A percentile compares a stretch with the other conserved stretches of the same genome.
Conservation (phyloP, 345 rosid genomes). For the Linum tenue region DNA sequence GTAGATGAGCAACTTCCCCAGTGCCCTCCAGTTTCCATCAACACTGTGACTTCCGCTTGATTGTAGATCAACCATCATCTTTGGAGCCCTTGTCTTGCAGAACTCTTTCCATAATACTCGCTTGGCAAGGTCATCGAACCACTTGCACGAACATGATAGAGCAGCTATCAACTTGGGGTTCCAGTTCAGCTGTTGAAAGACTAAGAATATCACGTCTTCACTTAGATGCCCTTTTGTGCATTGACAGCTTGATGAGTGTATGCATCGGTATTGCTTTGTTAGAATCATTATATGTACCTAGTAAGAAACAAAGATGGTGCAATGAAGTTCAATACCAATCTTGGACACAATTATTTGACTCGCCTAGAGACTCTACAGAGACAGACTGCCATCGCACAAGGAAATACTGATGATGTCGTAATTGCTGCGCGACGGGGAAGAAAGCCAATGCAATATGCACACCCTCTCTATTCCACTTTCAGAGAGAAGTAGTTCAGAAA, state of each 20-base stretch:
- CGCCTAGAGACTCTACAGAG: background rate
- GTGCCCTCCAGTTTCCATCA: slow-evolving; percentile 98
- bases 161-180: slow-evolving; percentile 82
- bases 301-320: background rate
- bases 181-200: slow-evolving; percentile 84
- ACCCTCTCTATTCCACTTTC: background rate
- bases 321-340: background rate
- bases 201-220: slow-evolving; percentile 74
- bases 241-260: slow-evolving; percentile 87
- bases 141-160: slow-evolving; percentile 72
- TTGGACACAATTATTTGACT: background rate
- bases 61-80: slow-evolving; percentile 84
- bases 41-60: slow-evolving; percentile 87
- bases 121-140: slow-evolving; percentile 97
- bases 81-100: slow-evolving; percentile 81
- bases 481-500: background rate
- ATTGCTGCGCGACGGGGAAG: too few species aligned
- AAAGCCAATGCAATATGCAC: background rate
- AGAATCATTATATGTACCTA: slow-evolving; percentile 37
- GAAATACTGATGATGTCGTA: too few species aligned
- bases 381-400: background rate
- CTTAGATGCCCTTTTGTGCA: slow-evolving; percentile 89
- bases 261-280: slow-evolving; percentile 88
- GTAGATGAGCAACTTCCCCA: slow-evolving; percentile 82
- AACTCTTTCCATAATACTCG: slow-evolving; percentile 95